A percentile compares a stretch with the other conserved stretches of the same genome.
Conservation (phyloP, 768 basidiomycete genomes). For the Russula vinacea region DNA sequence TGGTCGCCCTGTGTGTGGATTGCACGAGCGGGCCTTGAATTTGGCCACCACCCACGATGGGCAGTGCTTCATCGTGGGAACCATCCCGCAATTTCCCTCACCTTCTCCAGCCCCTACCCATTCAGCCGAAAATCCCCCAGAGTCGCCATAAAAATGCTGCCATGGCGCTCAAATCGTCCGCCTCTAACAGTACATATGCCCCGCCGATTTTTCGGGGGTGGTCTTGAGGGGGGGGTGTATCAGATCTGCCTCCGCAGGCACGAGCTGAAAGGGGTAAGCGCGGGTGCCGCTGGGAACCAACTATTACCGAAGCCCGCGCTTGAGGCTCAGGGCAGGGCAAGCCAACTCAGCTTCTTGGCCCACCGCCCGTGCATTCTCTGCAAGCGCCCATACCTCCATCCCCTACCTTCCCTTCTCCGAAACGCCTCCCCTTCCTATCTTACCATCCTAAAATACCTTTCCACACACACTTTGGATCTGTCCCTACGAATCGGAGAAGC, state of each 20-base stretch:
- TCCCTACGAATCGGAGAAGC: background rate
- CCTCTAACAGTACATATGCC: background rate
- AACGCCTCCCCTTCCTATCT: conserved; percentile 8
- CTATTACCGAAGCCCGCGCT: conserved; percentile 29
- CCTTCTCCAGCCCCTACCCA: conserved; percentile 15
- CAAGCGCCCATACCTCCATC: conserved; percentile 19
- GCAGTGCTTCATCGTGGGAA: conserved; percentile 30
- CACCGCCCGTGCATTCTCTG: conserved; percentile 8
- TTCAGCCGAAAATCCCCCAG: background rate
- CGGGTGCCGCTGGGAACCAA: conserved; percentile 29
- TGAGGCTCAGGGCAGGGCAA: conserved; percentile 27
- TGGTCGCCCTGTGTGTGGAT: conserved; percentile 27
- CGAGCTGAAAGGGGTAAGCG: conserved; percentile 25
- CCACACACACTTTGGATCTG: background rate
- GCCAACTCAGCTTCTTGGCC: conserved; percentile 23
- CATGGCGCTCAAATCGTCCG: background rate
- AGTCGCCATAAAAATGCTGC: conserved; percentile 1
- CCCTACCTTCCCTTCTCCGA: conserved; percentile 13
- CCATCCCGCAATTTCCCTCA: conserved; percentile 25
- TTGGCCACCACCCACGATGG: conserved; percentile 32
- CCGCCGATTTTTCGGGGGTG: conserved; percentile 27
- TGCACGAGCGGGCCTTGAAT: conserved; percentile 31
- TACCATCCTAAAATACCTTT: background rate
- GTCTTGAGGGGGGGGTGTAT: conserved; percentile 3
- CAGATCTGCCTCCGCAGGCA: conserved; percentile 29